Percentiles rank a stretch among this genome's conserved stretches.
Conservation (phyloP, 768 basidiomycete species). For the Coprinopsis strossmayeri region DNA sequence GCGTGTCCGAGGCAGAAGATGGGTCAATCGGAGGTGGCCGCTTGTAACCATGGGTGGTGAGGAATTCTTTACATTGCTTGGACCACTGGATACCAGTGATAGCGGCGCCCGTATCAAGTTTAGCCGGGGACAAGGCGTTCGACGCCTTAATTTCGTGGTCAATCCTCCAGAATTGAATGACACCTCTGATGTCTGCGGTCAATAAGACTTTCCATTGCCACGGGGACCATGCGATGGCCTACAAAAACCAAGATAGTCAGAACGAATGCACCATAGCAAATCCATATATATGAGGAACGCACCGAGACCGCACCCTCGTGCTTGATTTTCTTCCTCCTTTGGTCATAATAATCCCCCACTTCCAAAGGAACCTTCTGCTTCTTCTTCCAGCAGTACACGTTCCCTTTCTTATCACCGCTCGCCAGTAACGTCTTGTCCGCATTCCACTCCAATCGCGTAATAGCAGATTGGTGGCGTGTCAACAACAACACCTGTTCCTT, state of each 20-base stretch:
- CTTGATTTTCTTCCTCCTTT: slow-evolving; percentile 62
- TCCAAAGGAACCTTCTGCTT: slow-evolving; percentile 46
- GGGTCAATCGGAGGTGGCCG: neutral
- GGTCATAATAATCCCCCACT: slow-evolving; percentile 47
- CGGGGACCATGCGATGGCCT: slow-evolving; percentile 88
- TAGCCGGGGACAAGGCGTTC: slow-evolving; percentile 37
- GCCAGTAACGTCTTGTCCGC: slow-evolving; percentile 61
- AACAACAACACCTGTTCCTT: slow-evolving; percentile 63
- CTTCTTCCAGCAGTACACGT: slow-evolving; percentile 72
- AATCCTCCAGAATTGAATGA: slow-evolving; percentile 51
- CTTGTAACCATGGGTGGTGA: slow-evolving; percentile 63
- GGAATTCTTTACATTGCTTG: slow-evolving; percentile 74
- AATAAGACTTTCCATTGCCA: slow-evolving; percentile 81
- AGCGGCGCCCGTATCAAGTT: slow-evolving; percentile 45
- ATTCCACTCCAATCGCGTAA: slow-evolving; percentile 65
- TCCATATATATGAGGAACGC: neutral
- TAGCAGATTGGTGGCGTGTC: slow-evolving; percentile 60
- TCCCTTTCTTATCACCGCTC: slow-evolving; percentile 71
- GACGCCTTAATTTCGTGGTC: slow-evolving; percentile 26
- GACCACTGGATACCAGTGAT: slow-evolving; percentile 72
- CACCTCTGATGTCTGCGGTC: slow-evolving; percentile 59
- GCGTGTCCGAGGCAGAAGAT: neutral
- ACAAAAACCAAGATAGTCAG: slow-evolving; percentile 2
- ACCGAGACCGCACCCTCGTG: slow-evolving; percentile 40
- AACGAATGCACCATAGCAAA: slow-evolving; percentile 1